phyloP scores from a whole-genome alignment of 1,284 basidiomycete genomes.

The Melampsora americana region DNA sequence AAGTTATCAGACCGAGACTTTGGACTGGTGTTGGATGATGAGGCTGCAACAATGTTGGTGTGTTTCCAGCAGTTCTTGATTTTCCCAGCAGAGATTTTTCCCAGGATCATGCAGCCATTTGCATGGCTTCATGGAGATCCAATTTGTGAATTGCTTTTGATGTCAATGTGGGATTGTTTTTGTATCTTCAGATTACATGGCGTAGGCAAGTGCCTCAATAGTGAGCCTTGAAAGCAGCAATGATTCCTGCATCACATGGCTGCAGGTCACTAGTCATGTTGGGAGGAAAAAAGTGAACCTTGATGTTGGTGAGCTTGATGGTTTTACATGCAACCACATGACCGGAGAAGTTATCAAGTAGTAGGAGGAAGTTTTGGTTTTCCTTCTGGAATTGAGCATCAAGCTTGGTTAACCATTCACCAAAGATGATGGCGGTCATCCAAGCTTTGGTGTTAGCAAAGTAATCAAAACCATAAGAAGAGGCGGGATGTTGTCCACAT shows the following conservation, averaged over 20 bases:
- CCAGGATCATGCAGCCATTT: conserved; percentile 19
- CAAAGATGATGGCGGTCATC: not conserved
- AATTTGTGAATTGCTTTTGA: conserved; percentile 54
- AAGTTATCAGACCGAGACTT: not conserved
- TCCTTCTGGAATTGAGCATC: not conserved
- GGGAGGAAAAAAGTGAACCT: conserved; percentile 4
- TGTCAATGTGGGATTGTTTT: not conserved
- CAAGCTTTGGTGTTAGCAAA: conserved; percentile 26
- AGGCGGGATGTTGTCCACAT: not conserved
- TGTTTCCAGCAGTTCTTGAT: not conserved
- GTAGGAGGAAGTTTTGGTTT: not conserved
- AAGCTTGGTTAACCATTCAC: not conserved
- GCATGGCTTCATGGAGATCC: not conserved
- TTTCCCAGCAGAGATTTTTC: not conserved
- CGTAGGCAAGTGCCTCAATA: conserved; percentile 42
- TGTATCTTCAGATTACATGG: not conserved
- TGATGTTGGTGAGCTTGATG: too few relatives aligned
- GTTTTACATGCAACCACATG: not conserved
- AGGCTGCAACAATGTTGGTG: not conserved
- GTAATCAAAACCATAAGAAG: conserved; percentile 47
- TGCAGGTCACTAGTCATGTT: conserved; percentile 50
- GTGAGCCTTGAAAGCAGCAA: conserved; percentile 2
- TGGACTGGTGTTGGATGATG: not conserved
- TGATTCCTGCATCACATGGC: conserved; percentile 13
- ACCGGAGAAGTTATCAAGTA: not conserved